phyloP scores from a whole-genome alignment of 257 asterid species.

The Scutellaria minor region DNA sequence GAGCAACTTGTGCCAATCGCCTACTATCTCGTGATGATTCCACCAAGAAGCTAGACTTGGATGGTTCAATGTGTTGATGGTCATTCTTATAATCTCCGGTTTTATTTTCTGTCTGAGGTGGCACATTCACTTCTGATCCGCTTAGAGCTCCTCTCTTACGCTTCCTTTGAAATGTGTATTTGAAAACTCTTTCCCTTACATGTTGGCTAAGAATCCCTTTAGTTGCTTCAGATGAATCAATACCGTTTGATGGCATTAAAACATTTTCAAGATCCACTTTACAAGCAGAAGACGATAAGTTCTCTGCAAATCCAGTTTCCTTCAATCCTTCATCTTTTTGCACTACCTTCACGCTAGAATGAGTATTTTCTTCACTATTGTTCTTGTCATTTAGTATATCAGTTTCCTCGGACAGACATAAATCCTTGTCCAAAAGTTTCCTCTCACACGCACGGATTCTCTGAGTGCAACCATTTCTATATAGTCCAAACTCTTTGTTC shows the following conservation, averaged over 20 bases:
- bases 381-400: constrained; percentile 38
- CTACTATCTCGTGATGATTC: constrained; percentile 63
- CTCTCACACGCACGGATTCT: constrained; percentile 79
- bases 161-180: constrained; percentile 82
- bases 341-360: constrained; percentile 25
- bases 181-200: constrained; percentile 58
- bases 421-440: constrained; percentile 45
- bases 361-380: constrained; percentile 29
- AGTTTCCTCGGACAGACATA: constrained; percentile 41
- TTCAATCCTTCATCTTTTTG: constrained; percentile 34
- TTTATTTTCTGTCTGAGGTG: constrained; percentile 40
- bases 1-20: constrained; percentile 70
- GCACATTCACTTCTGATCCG: constrained; percentile 42
- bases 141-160: constrained; percentile 58
- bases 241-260: constrained; percentile 15
- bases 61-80: constrained; percentile 38
- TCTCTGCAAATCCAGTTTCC: constrained; percentile 41
- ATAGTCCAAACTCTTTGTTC: constrained; percentile 62
- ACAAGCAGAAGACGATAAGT: constrained; percentile 33
- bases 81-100: constrained; percentile 33
- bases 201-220: constrained; percentile 37
- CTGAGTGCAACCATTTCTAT: constrained; percentile 73
- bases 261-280: constrained; percentile 42
- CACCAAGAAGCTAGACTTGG: constrained; percentile 43
- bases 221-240: constrained; percentile 35